phyloP scores from a whole-genome alignment of 106 monocot species.

The Dendrobium officinale region DNA sequence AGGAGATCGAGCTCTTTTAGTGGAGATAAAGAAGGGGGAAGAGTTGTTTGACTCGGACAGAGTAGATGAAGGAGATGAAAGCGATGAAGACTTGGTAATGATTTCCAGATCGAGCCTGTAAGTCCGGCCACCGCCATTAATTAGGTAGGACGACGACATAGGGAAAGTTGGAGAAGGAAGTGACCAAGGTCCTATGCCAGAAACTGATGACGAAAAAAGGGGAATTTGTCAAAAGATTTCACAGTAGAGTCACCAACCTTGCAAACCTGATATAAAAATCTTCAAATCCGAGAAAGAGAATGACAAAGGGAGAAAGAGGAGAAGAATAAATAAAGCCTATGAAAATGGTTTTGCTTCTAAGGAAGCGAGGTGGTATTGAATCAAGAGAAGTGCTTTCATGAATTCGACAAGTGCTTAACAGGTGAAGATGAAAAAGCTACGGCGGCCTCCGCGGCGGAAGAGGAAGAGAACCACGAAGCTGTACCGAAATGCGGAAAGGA shows the following conservation, averaged over 20 bases:
- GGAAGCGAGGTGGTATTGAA: background rate
- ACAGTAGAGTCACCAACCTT: background rate
- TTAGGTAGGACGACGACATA: slow-evolving; percentile 11
- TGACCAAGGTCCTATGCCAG: background rate
- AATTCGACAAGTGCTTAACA: too few relatives aligned
- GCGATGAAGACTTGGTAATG: slow-evolving; percentile 34
- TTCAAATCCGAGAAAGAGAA: background rate
- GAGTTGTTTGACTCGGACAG: slow-evolving; percentile 46
- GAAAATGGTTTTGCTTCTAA: background rate
- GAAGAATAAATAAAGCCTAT: background rate
- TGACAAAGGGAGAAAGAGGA: background rate
- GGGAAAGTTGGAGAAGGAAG: background rate
- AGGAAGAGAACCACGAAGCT: background rate
- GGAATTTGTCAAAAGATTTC: background rate
- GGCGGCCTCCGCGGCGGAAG: background rate
- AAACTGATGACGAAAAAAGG: background rate
- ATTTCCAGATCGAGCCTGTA: slow-evolving; percentile 76
- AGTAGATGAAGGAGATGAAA: slow-evolving; percentile 23
- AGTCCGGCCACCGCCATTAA: slow-evolving; percentile 36
- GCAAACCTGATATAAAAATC: background rate
- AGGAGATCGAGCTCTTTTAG: slow-evolving; percentile 64
- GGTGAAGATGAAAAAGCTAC: background rate
- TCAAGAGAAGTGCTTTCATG: background rate
- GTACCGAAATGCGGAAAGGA: background rate
- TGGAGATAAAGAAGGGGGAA: slow-evolving; percentile 48